Base-by-base conservation (phyloP, 345 rosid species). In the Populus euphratica region DNA sequence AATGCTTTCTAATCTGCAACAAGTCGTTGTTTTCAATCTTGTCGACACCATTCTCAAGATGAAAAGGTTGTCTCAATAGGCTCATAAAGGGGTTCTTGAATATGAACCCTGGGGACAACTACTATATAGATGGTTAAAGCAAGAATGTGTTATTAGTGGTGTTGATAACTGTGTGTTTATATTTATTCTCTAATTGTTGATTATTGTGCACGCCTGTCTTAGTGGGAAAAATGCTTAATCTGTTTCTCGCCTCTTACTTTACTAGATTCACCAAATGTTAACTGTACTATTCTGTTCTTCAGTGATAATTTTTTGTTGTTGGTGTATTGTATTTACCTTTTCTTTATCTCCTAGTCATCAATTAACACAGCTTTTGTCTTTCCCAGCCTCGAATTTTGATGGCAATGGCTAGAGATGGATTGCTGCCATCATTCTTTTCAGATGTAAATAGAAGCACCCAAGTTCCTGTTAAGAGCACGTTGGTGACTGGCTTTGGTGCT, bases 401-500 rank as follows among this genome's bases (percentile, higher is more conserved):
- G 98, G 95, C 97, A 52, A 93, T 93, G 98, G 89, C 98, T 43
- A 88, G 98, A 85, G 98, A 93, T 87, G 98, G 98, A 76, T 83
- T 93, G 83, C 88, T 93, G 70, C 98, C 98, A 36, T 65, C 94
- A 56, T 82, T 93, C 80, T 93, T 93, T 81, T 92, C 95, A 66
- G 95, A 93, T 43, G 87, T 93, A 79, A 90, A 89, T 79, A 85
- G 73, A 68, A 77, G 73, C 9, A 90, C 95, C 62, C 97, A 92
- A 73, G 91, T 93, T 75, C 98, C 98, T 41, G 82, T 93, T 68
- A 93, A 93, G 85, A 85, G 97, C 65, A 93, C 98, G 6, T 18
- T 93, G 68, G 86, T 68, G 36, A 92, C 97, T 77, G 98, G 98
- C 72, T 5, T 91, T 54, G 83, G 87, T 76, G 90, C 98, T 18